Percentiles rank a stretch among this genome's conserved stretches.
These are phyloP conservation scores for Leccinum angustisporum DNA, from an alignment of 1,284 basidiomycete species.

Conservation along the genomic window DNA sequence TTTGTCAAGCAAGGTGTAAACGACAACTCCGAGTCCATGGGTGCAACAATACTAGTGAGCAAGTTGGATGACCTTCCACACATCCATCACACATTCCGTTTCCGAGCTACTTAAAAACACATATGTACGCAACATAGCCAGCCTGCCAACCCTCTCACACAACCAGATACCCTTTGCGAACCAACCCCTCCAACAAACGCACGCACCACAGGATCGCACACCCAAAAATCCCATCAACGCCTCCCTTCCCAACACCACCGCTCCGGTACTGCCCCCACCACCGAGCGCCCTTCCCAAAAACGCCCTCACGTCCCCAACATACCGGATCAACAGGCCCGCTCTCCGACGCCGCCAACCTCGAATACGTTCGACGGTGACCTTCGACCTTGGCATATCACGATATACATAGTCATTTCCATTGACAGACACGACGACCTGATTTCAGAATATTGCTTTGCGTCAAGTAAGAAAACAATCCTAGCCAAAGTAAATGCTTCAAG, in stretches of 20 bases:
- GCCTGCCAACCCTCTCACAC: conserved; percentile 11
- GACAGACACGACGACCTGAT: too few species aligned
- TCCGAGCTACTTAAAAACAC: not conserved
- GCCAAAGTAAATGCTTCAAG: too few species aligned
- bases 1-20: too few species aligned
- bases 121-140: not conserved
- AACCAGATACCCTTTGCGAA: conserved; percentile 38
- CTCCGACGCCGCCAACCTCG: conserved; percentile 83
- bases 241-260: conserved; percentile 31
- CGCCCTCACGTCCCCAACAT: conserved; percentile 56
- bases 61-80: too few species aligned
- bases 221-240: conserved; percentile 39
- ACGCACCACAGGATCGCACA: conserved; percentile 34
- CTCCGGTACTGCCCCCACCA: not conserved
- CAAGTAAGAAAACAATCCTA: too few species aligned
- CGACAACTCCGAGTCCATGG: too few species aligned
- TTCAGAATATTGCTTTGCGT: too few species aligned
- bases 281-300: conserved; percentile 50
- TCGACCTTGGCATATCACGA: too few species aligned
- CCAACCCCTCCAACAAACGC: conserved; percentile 47
- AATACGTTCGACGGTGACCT: too few species aligned
- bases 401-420: too few species aligned
- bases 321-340: conserved; percentile 54
- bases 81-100: not conserved
- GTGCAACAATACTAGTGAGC: too few species aligned